phyloP scores from a whole-genome alignment of 495 filamentous ascomycete genomes.

The Coniosporium apollinis region DNA sequence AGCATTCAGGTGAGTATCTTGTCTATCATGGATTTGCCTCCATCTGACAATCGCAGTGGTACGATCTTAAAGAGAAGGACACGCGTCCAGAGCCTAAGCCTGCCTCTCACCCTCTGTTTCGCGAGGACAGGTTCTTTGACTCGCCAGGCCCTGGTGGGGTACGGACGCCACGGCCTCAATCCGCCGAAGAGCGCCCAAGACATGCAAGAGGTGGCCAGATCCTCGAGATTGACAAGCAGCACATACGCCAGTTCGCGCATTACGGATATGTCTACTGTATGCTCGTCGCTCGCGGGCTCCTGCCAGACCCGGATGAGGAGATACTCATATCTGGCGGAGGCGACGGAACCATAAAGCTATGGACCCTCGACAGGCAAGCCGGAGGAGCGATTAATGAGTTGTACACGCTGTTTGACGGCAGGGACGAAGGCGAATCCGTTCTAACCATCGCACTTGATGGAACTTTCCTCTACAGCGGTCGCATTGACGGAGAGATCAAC shows the following conservation, averaged over 20 bases:
- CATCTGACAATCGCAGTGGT: constrained; percentile 33
- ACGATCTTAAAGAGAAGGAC: constrained; percentile 37
- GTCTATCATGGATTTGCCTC: constrained; percentile 1
- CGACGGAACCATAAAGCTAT: constrained; percentile 83
- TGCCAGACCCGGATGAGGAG: constrained; percentile 47
- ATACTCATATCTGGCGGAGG: constrained; percentile 80
- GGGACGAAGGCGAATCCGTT: constrained; percentile 50
- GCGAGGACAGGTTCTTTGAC: constrained; percentile 92
- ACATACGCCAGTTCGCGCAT: constrained; percentile 80
- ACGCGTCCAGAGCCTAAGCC: constrained; percentile 42
- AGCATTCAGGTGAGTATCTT: constrained; percentile 49
- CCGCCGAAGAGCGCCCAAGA: constrained; percentile 18
- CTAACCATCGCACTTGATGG: constrained; percentile 72
- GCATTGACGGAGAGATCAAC: constrained; percentile 78
- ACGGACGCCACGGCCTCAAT: constrained; percentile 38
- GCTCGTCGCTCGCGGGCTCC: constrained; percentile 51
- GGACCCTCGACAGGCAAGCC: constrained; percentile 43
- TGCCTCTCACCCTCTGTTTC: constrained; percentile 53
- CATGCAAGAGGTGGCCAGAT: constrained; percentile 38
- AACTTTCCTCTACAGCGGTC: constrained; percentile 77
- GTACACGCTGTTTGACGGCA: constrained; percentile 53
- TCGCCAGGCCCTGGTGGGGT: constrained; percentile 70
- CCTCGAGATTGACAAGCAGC: constrained; percentile 66
- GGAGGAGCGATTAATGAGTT: constrained; percentile 40
- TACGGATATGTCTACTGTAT: constrained; percentile 94